Evolutionary conservation across 2,329 filamentous ascomycete genomes (phyloP), one percentile per base, ranked within the genome.

Genomic region (Davidsoniella eucalypti): DNA sequence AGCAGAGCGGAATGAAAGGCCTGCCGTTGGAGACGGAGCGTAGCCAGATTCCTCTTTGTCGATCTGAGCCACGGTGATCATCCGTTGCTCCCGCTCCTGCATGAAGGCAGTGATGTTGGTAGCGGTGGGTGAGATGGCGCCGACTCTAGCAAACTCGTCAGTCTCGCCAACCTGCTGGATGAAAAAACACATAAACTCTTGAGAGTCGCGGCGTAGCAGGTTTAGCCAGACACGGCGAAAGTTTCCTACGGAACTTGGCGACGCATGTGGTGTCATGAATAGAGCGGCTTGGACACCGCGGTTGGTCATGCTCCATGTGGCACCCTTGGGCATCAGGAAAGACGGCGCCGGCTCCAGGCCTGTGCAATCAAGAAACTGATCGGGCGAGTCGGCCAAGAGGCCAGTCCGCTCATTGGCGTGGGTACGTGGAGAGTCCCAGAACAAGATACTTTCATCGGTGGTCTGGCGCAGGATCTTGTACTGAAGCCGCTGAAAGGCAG

Each of bases 401-500:
- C 52, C 52, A 18, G 49, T 51, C 14, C 52, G 52, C 2, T 39
- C 37, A 21, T 51, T 43, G 18, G 16, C 37, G 29, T 46, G 21
- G 2, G 49, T 42, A 5, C 52, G 49, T 2, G 40, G 10, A 2
- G 53, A 48, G 18, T 53, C 51, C 61, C 61, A 62, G 2, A 58
- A 57, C 40, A 62, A 58, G 2, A 63, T 43, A 8, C 57, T 57
- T 18, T 61, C 55, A 29, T 64, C 61, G 14, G 56, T 52, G 2
- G 55, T 55, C 4, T 40, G 45, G 39, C 54, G 56, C 23, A 63
- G 56, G 18, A 65, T 63, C 21, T 60, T 58, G 14, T 60, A 52
- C 47, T 62, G 59, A 1, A 63, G 57, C 12, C 61, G 51, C 29
- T 55, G 38, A 42, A 62, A 63, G 1, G 61, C 59, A 9, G 44